Conservation (phyloP, 495 filamentous ascomycete species). For the Aspergillus diversus region DNA sequence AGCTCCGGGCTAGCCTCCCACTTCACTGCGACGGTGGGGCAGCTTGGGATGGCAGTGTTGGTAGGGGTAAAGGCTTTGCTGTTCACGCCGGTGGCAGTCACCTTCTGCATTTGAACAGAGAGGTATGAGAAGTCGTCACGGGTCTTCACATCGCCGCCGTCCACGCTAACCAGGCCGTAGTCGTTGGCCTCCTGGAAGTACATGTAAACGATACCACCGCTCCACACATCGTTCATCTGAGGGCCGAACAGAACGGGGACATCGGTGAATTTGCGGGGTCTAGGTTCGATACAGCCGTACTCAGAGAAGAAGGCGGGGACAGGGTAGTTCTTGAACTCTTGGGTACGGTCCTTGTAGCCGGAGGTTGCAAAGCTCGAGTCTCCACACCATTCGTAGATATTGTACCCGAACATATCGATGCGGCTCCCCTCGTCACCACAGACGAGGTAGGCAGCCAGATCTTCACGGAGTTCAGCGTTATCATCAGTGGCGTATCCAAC, state of each 20-base stretch:
- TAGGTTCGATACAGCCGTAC: slow-evolving; percentile 88
- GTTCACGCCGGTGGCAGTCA: slow-evolving; percentile 65
- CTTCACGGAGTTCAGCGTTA: slow-evolving; percentile 73
- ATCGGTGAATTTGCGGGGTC: slow-evolving; percentile 82
- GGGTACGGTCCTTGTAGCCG: slow-evolving; percentile 76
- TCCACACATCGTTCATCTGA: slow-evolving; percentile 85
- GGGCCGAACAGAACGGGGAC: slow-evolving; percentile 77
- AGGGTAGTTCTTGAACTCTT: slow-evolving; percentile 84
- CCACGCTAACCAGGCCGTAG: slow-evolving; percentile 80
- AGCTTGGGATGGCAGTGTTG: slow-evolving; percentile 69
- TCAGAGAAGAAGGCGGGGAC: slow-evolving; percentile 98
- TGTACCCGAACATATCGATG: slow-evolving; percentile 99
- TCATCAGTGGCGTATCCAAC: slow-evolving; percentile 97
- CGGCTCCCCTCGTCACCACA: slow-evolving; percentile 69
- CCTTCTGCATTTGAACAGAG: slow-evolving; percentile 69
- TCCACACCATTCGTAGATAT: slow-evolving; percentile 99
- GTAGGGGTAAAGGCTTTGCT: slow-evolving; percentile 67
- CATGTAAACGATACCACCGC: slow-evolving; percentile 97
- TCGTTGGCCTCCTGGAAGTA: slow-evolving; percentile 92
- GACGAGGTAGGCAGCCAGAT: slow-evolving; percentile 89
- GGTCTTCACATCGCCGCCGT: slow-evolving; percentile 56
- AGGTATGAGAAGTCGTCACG: slow-evolving; percentile 76
- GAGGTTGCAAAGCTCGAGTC: slow-evolving; percentile 72
- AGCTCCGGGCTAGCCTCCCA: slow-evolving; percentile 76
- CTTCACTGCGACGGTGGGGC: slow-evolving; percentile 64